Percentiles rank a stretch among this genome's conserved stretches.
Evolutionary conservation across 257 asterid genomes (phyloP).

Genomic region (Nicotiana attenuata): DNA sequence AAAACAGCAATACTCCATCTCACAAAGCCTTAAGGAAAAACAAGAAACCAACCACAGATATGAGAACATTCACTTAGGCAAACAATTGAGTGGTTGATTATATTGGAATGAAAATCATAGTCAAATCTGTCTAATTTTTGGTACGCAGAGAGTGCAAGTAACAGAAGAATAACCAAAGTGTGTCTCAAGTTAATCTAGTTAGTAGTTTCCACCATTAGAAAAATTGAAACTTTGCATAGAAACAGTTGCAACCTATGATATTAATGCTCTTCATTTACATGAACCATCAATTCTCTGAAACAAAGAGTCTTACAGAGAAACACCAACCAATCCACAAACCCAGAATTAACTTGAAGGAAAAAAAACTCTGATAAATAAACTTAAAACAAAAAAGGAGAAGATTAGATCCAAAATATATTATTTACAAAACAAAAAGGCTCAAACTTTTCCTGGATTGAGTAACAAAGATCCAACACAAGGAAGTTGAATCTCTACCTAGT

Average conservation of each 20-base stretch:
- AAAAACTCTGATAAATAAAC: background rate
- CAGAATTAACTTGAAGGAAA: background rate
- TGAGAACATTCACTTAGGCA: too few relatives aligned
- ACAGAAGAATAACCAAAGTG: too few relatives aligned
- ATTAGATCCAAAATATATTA: background rate
- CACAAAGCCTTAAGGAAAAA: too few relatives aligned
- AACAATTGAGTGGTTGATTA: too few relatives aligned
- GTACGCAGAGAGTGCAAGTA: too few relatives aligned
- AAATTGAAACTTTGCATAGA: background rate
- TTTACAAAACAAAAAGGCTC: background rate
- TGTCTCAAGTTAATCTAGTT: too few relatives aligned
- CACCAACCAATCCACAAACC: background rate
- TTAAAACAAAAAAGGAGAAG: background rate
- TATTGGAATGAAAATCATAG: too few relatives aligned
- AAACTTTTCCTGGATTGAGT: background rate
- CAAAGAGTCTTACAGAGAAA: background rate
- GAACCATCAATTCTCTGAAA: conserved; percentile 8
- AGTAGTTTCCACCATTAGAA: too few relatives aligned
- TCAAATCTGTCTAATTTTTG: too few relatives aligned
- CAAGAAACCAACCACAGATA: too few relatives aligned
- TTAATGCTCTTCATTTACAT: conserved; percentile 20
- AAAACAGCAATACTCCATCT: conserved; percentile 3
- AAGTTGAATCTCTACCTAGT: conserved; percentile 19
- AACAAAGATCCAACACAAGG: too few relatives aligned
- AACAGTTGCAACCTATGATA: background rate